Base-by-base conservation (phyloP, 768 basidiomycete genomes). In the Amanita pallidorosea region DNA sequence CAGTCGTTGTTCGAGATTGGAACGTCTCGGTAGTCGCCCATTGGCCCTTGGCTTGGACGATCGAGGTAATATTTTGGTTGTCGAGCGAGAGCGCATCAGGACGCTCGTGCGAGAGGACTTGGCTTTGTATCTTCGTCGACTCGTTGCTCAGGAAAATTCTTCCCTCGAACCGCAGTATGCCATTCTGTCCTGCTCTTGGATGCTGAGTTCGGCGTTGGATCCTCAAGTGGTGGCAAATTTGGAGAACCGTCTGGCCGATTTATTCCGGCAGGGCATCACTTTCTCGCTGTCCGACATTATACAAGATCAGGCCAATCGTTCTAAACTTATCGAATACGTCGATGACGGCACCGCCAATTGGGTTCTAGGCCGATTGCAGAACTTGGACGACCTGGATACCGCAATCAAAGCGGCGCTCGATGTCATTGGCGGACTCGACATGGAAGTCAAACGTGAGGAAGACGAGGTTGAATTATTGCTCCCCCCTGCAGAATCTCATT, bases 1-100 rank as follows among this genome's bases (percentile, higher is more conserved):
- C 54, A 86, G 93, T 7, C 77, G 89, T 51, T 93, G 90, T 60
- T 79, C 87, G 48, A 90, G 92, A 56, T 73, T 93, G n/a, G 94
- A 96, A 66, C 83, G 88, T 38, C 81, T 80, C 54, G 86, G 85
- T 31, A 77, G 88, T 40, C 85, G 86, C 80, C 90, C 90, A 2
- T 74, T 91, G 23, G 74, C 74, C 13, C 72, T 91, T 33, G 83
- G 80, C 36, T 61, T 72, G 20, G 65, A 70, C 38, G 67, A 63
- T 31, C 60, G 66, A 45, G 61, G 69, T 43, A 75, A 76, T 29
- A 65, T 85, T 25, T 63, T 89, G 46, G 63, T 91, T 20, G 67
- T 88, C 12, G 87, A 91, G 65, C 74, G 90, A 52, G 91, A 94
- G 63, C 80, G 89, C 22, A 71, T 85, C 8, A 82, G 83, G 3